Evolutionary conservation across 1,284 basidiomycete genomes (phyloP).

Genomic region (Fomitopsis betulina): DNA sequence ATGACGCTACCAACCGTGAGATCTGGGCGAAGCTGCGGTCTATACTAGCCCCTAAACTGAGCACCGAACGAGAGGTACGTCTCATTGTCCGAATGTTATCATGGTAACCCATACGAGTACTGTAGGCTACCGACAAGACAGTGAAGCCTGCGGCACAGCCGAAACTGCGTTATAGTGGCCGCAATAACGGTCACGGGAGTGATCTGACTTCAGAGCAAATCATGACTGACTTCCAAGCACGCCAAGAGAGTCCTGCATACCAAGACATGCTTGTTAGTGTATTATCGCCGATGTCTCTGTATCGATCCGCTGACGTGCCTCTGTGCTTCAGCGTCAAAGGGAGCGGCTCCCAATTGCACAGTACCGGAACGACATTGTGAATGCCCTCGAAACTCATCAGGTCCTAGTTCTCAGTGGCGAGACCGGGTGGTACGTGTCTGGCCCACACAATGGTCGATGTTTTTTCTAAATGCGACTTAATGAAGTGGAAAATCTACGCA

Average conservation of each 20-base stretch:
- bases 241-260: constrained; percentile 64
- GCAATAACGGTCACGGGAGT: constrained; percentile 10
- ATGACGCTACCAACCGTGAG: constrained; percentile 63
- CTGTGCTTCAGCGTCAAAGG: constrained; percentile 51
- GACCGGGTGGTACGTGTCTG: constrained; percentile 78
- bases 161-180: constrained; percentile 3
- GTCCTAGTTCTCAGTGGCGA: constrained; percentile 94
- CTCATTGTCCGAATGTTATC: constrained; percentile 16
- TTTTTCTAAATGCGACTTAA: neutral
- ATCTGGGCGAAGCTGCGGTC: constrained; percentile 68
- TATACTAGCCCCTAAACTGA: constrained; percentile 57
- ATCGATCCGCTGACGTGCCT: neutral
- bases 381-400: constrained; percentile 74
- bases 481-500: constrained; percentile 95
- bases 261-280: constrained; percentile 81
- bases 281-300: neutral
- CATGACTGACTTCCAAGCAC: constrained; percentile 51
- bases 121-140: constrained; percentile 24
- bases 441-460: neutral
- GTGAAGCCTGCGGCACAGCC: neutral
- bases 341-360: constrained; percentile 84
- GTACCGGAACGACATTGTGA: constrained; percentile 76
- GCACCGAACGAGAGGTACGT: constrained; percentile 30
- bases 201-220: constrained; percentile 45
- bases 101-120: constrained; percentile 18